Evolutionary conservation across 2,329 filamentous ascomycete species (phyloP).

Genomic region (Talaromyces marneffei): DNA sequence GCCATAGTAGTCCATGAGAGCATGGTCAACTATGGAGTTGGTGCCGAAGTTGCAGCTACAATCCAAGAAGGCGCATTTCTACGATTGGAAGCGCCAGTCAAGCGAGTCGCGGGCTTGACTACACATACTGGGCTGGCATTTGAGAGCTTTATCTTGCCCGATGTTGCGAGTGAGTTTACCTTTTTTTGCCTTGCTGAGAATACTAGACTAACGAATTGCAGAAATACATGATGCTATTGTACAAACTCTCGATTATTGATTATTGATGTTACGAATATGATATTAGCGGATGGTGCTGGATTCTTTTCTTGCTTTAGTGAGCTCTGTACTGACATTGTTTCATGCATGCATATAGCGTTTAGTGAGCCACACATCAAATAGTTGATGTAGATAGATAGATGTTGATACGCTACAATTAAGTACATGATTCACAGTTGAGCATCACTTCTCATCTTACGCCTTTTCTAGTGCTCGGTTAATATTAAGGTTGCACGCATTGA

Average conservation of each 20-base stretch:
- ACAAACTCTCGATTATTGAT: slow-evolving; percentile 59
- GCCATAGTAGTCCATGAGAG: slow-evolving; percentile 88
- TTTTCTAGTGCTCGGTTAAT: no score
- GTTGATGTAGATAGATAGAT: background rate
- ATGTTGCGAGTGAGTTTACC: slow-evolving; percentile 69
- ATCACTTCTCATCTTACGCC: no score
- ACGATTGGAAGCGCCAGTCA: slow-evolving; percentile 75
- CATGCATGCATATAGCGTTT: background rate
- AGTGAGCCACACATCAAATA: background rate
- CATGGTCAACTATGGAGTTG: slow-evolving; percentile 84
- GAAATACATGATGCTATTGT: slow-evolving; percentile 68
- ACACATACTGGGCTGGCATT: slow-evolving; percentile 74
- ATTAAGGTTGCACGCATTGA: no score
- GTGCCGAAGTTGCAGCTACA: slow-evolving; percentile 80
- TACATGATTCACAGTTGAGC: no score
- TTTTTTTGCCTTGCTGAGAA: background rate
- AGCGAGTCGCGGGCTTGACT: slow-evolving; percentile 82
- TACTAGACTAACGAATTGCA: slow-evolving; percentile 27
- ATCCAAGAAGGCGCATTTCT: slow-evolving; percentile 86
- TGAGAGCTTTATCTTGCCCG: slow-evolving; percentile 76
- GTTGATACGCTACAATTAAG: background rate
- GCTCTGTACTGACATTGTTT: background rate
- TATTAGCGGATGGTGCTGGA: background rate
- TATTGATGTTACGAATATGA: background rate
- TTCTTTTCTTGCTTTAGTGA: background rate